These are phyloP conservation scores for Rhizopogon rudus DNA, from an alignment of 768 basidiomycete species.

Conservation along the genomic window DNA sequence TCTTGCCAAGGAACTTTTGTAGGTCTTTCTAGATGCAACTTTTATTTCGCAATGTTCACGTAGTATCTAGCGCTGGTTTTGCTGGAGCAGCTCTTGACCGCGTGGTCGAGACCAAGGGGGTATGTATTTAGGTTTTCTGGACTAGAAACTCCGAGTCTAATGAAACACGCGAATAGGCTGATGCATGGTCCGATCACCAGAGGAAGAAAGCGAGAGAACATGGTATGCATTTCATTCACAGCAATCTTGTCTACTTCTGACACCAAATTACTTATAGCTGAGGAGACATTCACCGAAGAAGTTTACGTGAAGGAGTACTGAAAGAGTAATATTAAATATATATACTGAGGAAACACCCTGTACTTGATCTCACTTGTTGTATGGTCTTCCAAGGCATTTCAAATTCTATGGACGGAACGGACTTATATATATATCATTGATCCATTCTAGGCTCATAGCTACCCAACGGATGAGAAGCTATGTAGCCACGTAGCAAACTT, in stretches of 20 bases:
- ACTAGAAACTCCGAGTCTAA: background rate
- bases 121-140: background rate
- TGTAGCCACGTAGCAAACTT: constrained; percentile 6
- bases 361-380: background rate
- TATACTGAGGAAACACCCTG: background rate
- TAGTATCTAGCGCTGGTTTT: background rate
- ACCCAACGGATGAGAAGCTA: background rate
- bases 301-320: background rate
- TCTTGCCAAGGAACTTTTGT: constrained; percentile 9
- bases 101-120: constrained; percentile 8
- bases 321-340: background rate
- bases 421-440: too few species aligned
- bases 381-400: background rate
- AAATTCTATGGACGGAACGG: background rate
- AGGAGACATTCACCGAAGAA: background rate
- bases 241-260: background rate
- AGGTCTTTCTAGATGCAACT: background rate
- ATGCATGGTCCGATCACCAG: background rate
- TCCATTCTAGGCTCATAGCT: too few species aligned
- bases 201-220: background rate
- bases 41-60: background rate
- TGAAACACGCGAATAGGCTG: background rate
- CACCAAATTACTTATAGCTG: background rate
- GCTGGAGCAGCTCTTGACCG: constrained; percentile 7
- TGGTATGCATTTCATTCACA: background rate